Conservation (phyloP, 768 basidiomycete genomes). For the Macrolepiota fuliginosa region DNA sequence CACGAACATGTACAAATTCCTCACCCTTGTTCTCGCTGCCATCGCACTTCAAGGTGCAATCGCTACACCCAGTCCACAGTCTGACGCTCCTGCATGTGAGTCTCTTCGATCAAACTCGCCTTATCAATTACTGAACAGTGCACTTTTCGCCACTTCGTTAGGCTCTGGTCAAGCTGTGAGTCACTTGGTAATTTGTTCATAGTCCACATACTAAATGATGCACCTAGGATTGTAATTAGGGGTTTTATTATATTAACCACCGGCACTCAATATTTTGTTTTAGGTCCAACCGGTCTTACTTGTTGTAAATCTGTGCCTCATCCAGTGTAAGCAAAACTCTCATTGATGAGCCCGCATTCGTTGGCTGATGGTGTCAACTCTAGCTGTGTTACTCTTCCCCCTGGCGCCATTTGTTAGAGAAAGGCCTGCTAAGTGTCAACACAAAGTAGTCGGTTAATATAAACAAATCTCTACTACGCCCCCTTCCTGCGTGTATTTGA, state of each 20-base stretch:
- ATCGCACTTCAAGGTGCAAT: not conserved
- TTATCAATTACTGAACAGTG: not conserved
- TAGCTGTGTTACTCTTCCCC: not conserved
- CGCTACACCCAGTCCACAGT: not conserved
- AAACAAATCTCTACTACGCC: not conserved
- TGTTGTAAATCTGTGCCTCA: not conserved
- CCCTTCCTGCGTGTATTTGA: no score
- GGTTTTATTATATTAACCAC: not conserved
- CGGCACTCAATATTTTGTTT: not conserved
- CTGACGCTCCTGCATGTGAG: not conserved
- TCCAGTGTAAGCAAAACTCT: not conserved
- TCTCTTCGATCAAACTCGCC: not conserved
- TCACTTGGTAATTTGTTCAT: not conserved
- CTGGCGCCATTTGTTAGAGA: not conserved
- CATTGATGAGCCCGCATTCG: not conserved
- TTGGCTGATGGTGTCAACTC: not conserved
- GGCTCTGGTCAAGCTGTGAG: not conserved
- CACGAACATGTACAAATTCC: not conserved
- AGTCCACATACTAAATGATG: not conserved
- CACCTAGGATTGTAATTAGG: not conserved
- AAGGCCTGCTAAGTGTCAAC: not conserved
- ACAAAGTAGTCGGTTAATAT: not conserved
- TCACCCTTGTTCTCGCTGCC: not conserved
- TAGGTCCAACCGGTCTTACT: not conserved
- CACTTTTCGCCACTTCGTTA: not conserved